Percentiles rank a stretch among this genome's conserved stretches.
Evolutionary conservation across 2,329 filamentous ascomycete genomes (phyloP).

Genomic region (Alternaria infectoria): DNA sequence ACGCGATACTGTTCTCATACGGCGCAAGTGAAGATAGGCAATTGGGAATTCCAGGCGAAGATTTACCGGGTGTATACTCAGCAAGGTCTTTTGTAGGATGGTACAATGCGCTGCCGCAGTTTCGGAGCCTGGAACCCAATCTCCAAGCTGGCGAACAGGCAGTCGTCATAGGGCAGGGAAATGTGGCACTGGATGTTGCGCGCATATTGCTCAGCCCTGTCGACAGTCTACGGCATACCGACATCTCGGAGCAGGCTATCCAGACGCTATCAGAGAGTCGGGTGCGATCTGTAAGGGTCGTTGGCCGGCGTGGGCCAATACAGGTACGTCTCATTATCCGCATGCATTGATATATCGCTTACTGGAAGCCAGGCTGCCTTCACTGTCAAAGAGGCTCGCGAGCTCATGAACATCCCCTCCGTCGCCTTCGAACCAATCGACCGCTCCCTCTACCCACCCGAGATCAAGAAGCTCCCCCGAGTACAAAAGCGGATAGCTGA

Average conservation of each 20-base stretch:
- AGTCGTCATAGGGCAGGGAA: slow-evolving; percentile 90
- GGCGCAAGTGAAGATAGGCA: slow-evolving; percentile 84
- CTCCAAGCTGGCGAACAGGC: slow-evolving; percentile 79
- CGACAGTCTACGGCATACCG: slow-evolving; percentile 76
- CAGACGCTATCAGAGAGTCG: slow-evolving; percentile 74
- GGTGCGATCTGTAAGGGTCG: slow-evolving; percentile 81
- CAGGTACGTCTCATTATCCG: slow-evolving; percentile 62
- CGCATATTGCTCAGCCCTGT: slow-evolving; percentile 82
- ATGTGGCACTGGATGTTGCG: slow-evolving; percentile 93
- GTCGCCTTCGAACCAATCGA: slow-evolving; percentile 77
- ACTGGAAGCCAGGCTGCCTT: slow-evolving; percentile 72
- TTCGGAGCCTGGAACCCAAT: slow-evolving; percentile 73
- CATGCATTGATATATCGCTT: not conserved
- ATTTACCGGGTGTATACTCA: slow-evolving; percentile 78
- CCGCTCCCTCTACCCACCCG: slow-evolving; percentile 68
- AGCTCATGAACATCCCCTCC: slow-evolving; percentile 77
- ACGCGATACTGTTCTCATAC: slow-evolving; percentile 91
- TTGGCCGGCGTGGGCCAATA: slow-evolving; percentile 86
- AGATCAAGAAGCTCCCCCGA: slow-evolving; percentile 74
- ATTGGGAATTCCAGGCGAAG: slow-evolving; percentile 81
- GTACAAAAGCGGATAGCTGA: slow-evolving; percentile 80
- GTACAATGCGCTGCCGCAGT: slow-evolving; percentile 95
- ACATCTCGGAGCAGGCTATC: slow-evolving; percentile 86
- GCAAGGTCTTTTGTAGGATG: slow-evolving; percentile 94
- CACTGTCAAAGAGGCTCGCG: slow-evolving; percentile 91